Evolutionary conservation across 2,329 filamentous ascomycete genomes (phyloP).

Genomic region (Fusarium falciforme): DNA sequence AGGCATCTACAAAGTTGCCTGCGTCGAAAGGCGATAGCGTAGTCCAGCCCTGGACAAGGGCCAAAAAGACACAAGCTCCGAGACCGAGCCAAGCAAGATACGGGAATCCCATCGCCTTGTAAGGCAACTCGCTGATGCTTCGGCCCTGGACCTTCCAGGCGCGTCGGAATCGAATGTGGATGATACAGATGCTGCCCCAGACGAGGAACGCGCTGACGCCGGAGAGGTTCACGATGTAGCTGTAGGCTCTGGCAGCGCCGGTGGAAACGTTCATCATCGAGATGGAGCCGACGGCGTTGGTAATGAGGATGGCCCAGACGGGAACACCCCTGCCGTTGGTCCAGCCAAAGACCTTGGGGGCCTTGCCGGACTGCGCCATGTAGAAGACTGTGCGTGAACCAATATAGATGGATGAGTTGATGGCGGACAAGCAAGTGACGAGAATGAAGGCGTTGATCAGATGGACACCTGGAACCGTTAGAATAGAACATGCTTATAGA

Average conservation of each 20-base stretch:
- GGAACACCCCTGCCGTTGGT: slow-evolving; percentile 74
- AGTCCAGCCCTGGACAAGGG: slow-evolving; percentile 71
- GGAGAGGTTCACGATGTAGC: slow-evolving; percentile 76
- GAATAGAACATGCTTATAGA: background rate
- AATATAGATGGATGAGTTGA: slow-evolving; percentile 83
- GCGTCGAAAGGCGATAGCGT: slow-evolving; percentile 68
- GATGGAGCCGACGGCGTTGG: slow-evolving; percentile 77
- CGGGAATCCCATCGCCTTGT: slow-evolving; percentile 65
- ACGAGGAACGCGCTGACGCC: slow-evolving; percentile 79
- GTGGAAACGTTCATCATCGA: slow-evolving; percentile 81
- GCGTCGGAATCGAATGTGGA: slow-evolving; percentile 76
- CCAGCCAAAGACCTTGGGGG: slow-evolving; percentile 75
- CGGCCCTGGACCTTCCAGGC: slow-evolving; percentile 72
- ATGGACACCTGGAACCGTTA: slow-evolving; percentile 62
- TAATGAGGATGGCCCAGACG: slow-evolving; percentile 71
- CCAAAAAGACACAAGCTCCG: slow-evolving; percentile 67
- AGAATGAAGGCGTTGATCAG: slow-evolving; percentile 84
- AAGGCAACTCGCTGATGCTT: slow-evolving; percentile 64
- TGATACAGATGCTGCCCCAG: slow-evolving; percentile 77
- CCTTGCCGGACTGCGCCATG: slow-evolving; percentile 80
- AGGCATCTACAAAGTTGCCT: slow-evolving; percentile 71
- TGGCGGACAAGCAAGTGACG: slow-evolving; percentile 76
- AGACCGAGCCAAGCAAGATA: slow-evolving; percentile 71
- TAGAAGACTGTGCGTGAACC: slow-evolving; percentile 79
- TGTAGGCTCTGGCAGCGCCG: slow-evolving; percentile 72